Evolutionary conservation across 805 yeast species (phyloP), one percentile per base, ranked within the genome.

Genomic region (Pichia nanzhaoensis): DNA sequence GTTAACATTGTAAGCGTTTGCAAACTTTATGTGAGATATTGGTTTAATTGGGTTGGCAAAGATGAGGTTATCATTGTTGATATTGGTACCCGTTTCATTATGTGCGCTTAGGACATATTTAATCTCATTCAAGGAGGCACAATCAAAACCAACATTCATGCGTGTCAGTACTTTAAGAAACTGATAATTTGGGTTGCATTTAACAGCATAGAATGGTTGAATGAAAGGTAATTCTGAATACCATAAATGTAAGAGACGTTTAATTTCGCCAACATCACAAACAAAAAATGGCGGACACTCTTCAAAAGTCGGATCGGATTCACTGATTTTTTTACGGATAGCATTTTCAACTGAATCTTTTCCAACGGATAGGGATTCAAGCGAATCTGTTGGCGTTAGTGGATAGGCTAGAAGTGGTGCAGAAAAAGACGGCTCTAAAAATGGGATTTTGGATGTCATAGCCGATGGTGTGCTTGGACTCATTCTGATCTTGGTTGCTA

Each of bases 31-130:
- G 53, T 80, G 87, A 17, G 95, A 84, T 41, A 78, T 75, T n/a
- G 90, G 80, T 66, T 91, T 91, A 66, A 96, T 86, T 12, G 99
- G 96, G 58, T 91, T 88, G 14, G 98, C 97, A 64, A 87, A 91
- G 45, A 93, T 75, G 57, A 91, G 84, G 51, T 84, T 71, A 12
- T 70, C 61, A 8, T 95, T 76, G 50, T 68, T 67, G 40, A 7
- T 91, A 91, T 48, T 82, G 58, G 17, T 13, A 3, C 34, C 37
- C 5, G 37, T 13, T 14, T 40, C 41, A 9, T 45, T 20, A 22
- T 36, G 18, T 1, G 48, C 44, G 14, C 65, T 58, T 51, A 87
- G 68, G 42, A 87, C 74, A 37, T 68, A 66, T 44, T 81, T 82
- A 56, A 91, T 87, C 67, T 91, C 99, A 51, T 74, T 74, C 58